A percentile compares a stretch with the other conserved stretches of the same genome.
Evolutionary conservation across 768 basidiomycete genomes (phyloP).

Genomic region (Suillus tomentosus): DNA sequence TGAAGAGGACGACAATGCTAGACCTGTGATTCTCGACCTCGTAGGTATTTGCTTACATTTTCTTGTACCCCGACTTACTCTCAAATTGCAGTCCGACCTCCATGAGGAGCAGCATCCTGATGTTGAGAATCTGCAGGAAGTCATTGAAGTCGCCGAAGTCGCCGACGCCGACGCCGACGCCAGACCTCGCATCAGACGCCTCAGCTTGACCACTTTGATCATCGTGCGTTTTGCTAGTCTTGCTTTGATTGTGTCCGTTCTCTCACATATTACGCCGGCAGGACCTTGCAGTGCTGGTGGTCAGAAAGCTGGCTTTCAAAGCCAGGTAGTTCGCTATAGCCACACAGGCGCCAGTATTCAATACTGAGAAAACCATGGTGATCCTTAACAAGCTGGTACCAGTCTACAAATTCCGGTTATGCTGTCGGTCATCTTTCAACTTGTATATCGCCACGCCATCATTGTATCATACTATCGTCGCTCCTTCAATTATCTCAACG

Average conservation of each 20-base stretch:
- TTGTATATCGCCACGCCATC: not conserved
- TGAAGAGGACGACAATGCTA: not conserved
- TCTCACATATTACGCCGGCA: constrained; percentile 16
- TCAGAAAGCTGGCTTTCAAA: constrained; percentile 11
- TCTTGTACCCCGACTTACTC: not conserved
- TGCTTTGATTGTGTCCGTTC: not conserved
- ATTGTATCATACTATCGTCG: not conserved
- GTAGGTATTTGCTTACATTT: not conserved
- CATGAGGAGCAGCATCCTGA: constrained; percentile 17
- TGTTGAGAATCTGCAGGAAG: constrained; percentile 9
- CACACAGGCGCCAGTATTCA: not conserved
- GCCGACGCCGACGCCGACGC: not conserved
- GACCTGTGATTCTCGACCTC: not conserved
- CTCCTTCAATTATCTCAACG: not conserved
- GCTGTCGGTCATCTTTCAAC: not conserved
- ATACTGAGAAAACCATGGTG: not conserved
- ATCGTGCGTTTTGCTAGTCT: constrained; percentile 22
- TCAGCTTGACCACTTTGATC: constrained; percentile 25
- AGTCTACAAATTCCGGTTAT: not conserved
- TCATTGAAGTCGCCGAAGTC: constrained; percentile 11
- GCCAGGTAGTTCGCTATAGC: not conserved
- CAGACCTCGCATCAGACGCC: constrained; percentile 14
- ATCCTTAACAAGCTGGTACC: not conserved
- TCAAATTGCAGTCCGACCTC: not conserved
- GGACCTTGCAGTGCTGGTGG: constrained; percentile 26